phyloP scores from a whole-genome alignment of 768 basidiomycete genomes.

The Hericium rajendrae region DNA sequence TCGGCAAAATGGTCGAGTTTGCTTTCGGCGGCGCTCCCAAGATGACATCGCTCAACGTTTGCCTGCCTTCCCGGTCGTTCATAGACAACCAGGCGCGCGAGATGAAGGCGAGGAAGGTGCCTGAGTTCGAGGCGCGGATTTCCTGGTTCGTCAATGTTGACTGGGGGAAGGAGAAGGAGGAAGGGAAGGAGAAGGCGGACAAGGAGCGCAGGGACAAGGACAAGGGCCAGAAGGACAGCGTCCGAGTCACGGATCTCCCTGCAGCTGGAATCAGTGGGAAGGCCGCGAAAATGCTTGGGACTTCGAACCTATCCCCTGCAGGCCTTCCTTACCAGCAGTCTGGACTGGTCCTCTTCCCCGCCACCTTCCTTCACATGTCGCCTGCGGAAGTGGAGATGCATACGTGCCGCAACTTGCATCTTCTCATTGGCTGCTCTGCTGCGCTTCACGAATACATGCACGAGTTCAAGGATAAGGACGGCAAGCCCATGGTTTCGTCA shows the following conservation, averaged over 20 bases:
- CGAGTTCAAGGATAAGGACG: constrained; percentile 20
- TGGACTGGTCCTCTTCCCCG: constrained; percentile 51
- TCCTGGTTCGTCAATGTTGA: constrained; percentile 28
- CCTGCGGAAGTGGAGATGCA: constrained; percentile 65
- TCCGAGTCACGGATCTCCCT: constrained; percentile 9
- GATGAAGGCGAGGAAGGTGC: constrained; percentile 12
- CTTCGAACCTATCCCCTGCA: constrained; percentile 3
- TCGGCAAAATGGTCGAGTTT: constrained; percentile 33
- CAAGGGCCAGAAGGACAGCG: constrained; percentile 17
- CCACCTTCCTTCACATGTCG: constrained; percentile 47
- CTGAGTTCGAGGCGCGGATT: constrained; percentile 14
- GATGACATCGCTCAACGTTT: constrained; percentile 40
- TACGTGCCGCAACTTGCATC: constrained; percentile 59
- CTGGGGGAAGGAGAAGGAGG: constrained; percentile 25
- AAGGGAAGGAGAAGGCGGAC: constrained; percentile 20
- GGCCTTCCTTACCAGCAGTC: constrained; percentile 38
- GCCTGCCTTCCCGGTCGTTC: constrained; percentile 40
- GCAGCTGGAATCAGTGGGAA: constrained; percentile 21
- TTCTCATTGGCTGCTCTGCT: constrained; percentile 49
- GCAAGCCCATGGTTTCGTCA: constrained; percentile 13
- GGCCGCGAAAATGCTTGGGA: constrained; percentile 29
- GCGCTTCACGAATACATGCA: constrained; percentile 44
- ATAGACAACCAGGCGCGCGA: constrained; percentile 8
- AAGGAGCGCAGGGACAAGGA: constrained; percentile 16
- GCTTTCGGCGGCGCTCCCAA: constrained; percentile 44